Base-by-base conservation (phyloP, 2,329 filamentous ascomycete genomes). In the Cadophora malorum region DNA sequence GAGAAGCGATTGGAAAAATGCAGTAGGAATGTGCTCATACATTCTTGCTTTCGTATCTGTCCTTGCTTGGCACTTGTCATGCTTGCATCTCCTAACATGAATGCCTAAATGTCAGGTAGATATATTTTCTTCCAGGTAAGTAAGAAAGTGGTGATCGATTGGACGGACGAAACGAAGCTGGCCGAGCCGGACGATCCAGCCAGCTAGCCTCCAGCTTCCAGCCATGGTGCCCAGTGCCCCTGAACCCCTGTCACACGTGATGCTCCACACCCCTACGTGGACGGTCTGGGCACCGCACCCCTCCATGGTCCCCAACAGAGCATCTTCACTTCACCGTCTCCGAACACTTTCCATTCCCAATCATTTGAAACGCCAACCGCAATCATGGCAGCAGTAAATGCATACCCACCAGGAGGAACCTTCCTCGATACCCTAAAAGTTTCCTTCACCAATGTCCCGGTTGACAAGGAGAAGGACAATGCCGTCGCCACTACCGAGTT, bases 371-470 rank as follows among this genome's bases (percentile, higher is more conserved):
- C 59, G 49, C 14, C n/a, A 28, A 65, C 33, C 45, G 50, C 49
- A 62, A 66, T 50, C 60, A 77, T 76, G 75, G 70, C 74, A 63
- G 45, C 70, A n/a, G 45, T 67, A 60, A 70, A 73, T 35, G 71
- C 75, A 56, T 76, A 76, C 55, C 76, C 76, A 58, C 69, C 73
- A 19, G 76, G 76, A 73, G 73, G 73, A 72, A 97, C 94, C 76
- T 94, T 94, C 84, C 91, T 98, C 81, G 89, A 96, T 79, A 92
- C 90, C 75, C 86, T 96, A 81, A 91, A 92, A 84, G 86, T 86
- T 79, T 95, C 91, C 76, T 99, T 97, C 83, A 85, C 86, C 72
- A 88, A 95, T 75, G 95, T 98, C 65, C 90, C 92, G 16, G 81
- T 97, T 75, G 88, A 93, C 76, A 84, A 86, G 70, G 85, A 86